These are phyloP conservation scores for Jaminaea rosea DNA, from an alignment of 1,284 basidiomycete genomes.

Conservation along the genomic window DNA sequence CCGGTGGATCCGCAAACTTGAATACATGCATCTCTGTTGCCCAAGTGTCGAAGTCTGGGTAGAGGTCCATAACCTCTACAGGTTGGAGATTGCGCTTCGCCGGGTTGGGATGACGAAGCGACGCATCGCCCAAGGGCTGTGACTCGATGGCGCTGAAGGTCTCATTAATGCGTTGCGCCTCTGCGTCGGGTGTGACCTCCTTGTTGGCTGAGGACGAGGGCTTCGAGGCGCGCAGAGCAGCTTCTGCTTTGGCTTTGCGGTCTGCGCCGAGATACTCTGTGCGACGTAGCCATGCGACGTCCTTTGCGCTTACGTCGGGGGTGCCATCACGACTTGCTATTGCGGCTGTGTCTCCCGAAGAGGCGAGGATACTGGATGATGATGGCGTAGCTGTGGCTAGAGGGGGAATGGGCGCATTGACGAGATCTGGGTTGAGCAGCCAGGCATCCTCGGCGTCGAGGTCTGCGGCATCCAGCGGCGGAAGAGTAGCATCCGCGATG, in stretches of 20 bases:
- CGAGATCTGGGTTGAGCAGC: constrained; percentile 19
- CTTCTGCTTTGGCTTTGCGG: constrained; percentile 14
- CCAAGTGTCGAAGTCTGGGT: constrained; percentile 46
- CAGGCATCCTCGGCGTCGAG: constrained; percentile 40
- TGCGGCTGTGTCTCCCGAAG: too few species aligned
- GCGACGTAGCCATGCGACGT: constrained; percentile 42
- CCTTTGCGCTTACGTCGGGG: constrained; percentile 21
- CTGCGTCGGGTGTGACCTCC: constrained; percentile 32
- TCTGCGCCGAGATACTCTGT: constrained; percentile 44
- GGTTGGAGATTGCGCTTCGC: constrained; percentile 37
- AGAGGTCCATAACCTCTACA: constrained; percentile 34
- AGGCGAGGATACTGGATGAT: too few species aligned
- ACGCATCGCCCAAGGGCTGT: constrained; percentile 20
- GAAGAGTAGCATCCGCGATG: constrained; percentile 2
- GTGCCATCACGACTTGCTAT: too few species aligned
- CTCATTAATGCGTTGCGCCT: constrained; percentile 36
- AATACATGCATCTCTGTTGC: constrained; percentile 40
- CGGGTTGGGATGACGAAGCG: constrained; percentile 38
- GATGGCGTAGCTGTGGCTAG: background rate
- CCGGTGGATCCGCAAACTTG: constrained; percentile 40
- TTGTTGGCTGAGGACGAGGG: constrained; percentile 11
- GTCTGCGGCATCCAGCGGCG: constrained; percentile 12
- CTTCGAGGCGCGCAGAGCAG: constrained; percentile 15
- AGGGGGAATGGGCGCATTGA: background rate
- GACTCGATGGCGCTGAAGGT: constrained; percentile 33